Percentiles rank a stretch among this genome's conserved stretches.
These are phyloP conservation scores for Saccharomycopsis schoenii DNA, from an alignment of 805 yeast genomes.

Conservation along the genomic window DNA sequence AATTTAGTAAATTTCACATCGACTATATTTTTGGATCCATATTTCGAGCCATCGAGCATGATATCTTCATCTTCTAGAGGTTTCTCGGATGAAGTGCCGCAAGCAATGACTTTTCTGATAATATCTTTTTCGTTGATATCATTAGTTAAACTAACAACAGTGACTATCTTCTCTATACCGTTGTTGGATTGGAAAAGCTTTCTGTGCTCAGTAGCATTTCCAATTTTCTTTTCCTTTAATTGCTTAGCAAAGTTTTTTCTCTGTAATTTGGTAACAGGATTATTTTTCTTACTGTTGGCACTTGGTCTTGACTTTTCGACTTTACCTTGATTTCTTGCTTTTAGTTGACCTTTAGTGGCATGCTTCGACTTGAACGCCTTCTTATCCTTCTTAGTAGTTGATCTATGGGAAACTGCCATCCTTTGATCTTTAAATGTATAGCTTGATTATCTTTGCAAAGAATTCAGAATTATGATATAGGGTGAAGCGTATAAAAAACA, in stretches of 20 bases:
- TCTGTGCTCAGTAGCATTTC: constrained; percentile 46
- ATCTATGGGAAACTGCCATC: constrained; percentile 49
- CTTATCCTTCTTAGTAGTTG: constrained; percentile 73
- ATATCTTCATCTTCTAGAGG: constrained; percentile 28
- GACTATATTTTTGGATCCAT: constrained; percentile 27
- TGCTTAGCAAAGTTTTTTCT: constrained; percentile 76
- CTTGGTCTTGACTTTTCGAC: constrained; percentile 52
- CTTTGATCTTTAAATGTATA: background rate
- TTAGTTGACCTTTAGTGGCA: constrained; percentile 79
- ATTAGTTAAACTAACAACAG: constrained; percentile 67
- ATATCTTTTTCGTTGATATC: constrained; percentile 46
- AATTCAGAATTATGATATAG: no score
- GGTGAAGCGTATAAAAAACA: no score
- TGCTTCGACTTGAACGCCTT: constrained; percentile 90
- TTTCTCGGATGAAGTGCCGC: constrained; percentile 24
- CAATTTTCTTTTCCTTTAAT: constrained; percentile 60
- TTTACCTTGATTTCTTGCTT: constrained; percentile 75
- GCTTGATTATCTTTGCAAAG: no score
- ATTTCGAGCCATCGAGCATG: background rate
- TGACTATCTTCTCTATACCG: constrained; percentile 78
- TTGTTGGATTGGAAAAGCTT: constrained; percentile 69
- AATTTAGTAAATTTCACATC: constrained; percentile 51
- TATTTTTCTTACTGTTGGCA: constrained; percentile 25
- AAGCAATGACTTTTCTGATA: constrained; percentile 39
- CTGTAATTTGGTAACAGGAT: constrained; percentile 39